phyloP scores from a whole-genome alignment of 2,329 filamentous ascomycete species.

The Ophiognomonia clavigignenti-juglandacearum region DNA sequence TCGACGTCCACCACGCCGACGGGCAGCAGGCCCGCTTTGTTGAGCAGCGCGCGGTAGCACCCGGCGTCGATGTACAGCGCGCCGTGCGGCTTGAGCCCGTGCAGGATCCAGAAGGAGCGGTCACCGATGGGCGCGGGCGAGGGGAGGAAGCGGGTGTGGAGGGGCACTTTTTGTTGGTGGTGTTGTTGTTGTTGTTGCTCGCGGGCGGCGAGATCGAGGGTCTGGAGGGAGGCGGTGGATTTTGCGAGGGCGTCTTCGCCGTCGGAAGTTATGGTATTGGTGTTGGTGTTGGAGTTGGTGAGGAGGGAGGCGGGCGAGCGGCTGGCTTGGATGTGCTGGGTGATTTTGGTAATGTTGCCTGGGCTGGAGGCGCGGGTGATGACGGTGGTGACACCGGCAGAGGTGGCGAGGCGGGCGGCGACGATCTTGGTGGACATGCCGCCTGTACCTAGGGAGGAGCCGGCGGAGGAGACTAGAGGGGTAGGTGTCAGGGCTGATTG shows the following conservation, averaged over 20 bases:
- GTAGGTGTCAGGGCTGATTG: neutral
- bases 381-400: conserved; percentile 90
- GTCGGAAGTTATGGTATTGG: conserved; percentile 22
- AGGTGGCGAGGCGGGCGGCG: conserved; percentile 85
- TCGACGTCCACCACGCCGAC: conserved; percentile 89
- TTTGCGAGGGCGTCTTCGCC: conserved; percentile 31
- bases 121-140: conserved; percentile 81
- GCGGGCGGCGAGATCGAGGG: conserved; percentile 27
- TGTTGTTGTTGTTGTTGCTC: conserved; percentile 14
- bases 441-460: conserved; percentile 84
- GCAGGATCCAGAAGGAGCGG: conserved; percentile 93
- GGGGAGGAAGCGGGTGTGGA: conserved; percentile 91
- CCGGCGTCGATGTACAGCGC: conserved; percentile 92
- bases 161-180: conserved; percentile 42
- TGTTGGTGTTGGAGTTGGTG: conserved; percentile 21
- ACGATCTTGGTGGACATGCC: conserved; percentile 98
- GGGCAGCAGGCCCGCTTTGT: conserved; percentile 83
- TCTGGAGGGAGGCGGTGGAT: conserved; percentile 36
- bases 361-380: conserved; percentile 93
- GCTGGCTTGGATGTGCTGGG: conserved; percentile 69
- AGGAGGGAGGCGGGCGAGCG: conserved; percentile 33
- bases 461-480: conserved; percentile 73
- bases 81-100: conserved; percentile 85
- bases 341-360: conserved; percentile 84
- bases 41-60: conserved; percentile 71